These are phyloP conservation scores for Candida boidinii DNA, from an alignment of 805 yeast genomes.

Conservation along the genomic window DNA sequence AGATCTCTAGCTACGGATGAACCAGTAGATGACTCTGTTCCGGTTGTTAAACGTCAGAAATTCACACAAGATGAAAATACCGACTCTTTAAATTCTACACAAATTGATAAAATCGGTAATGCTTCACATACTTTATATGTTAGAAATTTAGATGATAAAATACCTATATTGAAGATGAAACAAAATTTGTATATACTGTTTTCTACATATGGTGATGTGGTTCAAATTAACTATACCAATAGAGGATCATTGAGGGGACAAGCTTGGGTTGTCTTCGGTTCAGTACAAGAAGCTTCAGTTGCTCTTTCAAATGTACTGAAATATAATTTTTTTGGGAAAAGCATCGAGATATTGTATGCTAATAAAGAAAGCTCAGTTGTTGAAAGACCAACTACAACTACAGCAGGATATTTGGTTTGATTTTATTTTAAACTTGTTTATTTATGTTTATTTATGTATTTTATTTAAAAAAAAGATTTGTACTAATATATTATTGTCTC, in stretches of 20 bases:
- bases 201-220: conserved; percentile 57
- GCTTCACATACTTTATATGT: conserved; percentile 56
- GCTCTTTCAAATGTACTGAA: conserved; percentile 40
- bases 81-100: no score
- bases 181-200: conserved; percentile 51
- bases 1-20: no score
- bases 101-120: no score
- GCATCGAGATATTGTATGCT: conserved; percentile 36
- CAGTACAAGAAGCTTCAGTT: conserved; percentile 42
- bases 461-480: no score
- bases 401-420: no score
- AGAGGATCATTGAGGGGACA: conserved; percentile 49
- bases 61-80: no score
- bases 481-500: no score
- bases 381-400: conserved; percentile 6
- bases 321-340: conserved; percentile 44
- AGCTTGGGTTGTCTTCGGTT: conserved; percentile 51
- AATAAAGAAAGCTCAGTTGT: conserved; percentile 21
- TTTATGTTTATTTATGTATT: no score
- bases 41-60: no score
- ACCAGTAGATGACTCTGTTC: no score
- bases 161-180: conserved; percentile 34
- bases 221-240: conserved; percentile 36
- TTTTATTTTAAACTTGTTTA: no score
- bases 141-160: conserved; percentile 50